Conservation (phyloP, 1,139 yeast species). For the Hemisphaericaspora lyxosophila region DNA sequence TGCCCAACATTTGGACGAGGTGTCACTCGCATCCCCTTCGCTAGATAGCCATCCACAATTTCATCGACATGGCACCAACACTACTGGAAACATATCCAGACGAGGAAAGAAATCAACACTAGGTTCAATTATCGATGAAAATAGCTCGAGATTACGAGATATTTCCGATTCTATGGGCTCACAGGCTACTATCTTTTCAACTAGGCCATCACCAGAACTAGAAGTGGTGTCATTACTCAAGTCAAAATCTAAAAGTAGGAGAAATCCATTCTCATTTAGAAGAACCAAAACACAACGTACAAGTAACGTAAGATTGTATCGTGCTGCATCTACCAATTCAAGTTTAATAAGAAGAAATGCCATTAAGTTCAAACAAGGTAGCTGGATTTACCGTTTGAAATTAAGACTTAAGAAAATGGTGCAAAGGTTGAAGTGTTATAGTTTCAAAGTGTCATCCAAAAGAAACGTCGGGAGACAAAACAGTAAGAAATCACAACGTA, state of each 20-base stretch:
- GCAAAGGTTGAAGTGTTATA: conserved; percentile 24
- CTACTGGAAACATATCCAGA: neutral
- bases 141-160: conserved; percentile 17
- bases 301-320: conserved; percentile 14
- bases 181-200: conserved; percentile 48
- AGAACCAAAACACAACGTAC: conserved; percentile 13
- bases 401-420: conserved; percentile 26
- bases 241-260: conserved; percentile 1
- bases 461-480: conserved; percentile 18
- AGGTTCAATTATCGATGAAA: conserved; percentile 7
- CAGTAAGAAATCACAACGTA: conserved; percentile 12
- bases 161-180: conserved; percentile 44
- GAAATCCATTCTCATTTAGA: conserved; percentile 1
- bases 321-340: conserved; percentile 16
- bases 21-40: conserved; percentile 27
- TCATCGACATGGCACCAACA: neutral
- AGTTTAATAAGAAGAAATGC: conserved; percentile 34
- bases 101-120: neutral
- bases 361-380: conserved; percentile 34
- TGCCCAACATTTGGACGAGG: conserved; percentile 26
- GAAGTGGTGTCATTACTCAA: conserved; percentile 4
- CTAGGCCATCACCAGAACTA: conserved; percentile 22
- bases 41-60: conserved; percentile 18
- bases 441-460: conserved; percentile 31
- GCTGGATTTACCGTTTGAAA: conserved; percentile 31